phyloP scores from a whole-genome alignment of 495 filamentous ascomycete species.

The Trichoderma erinaceum region DNA sequence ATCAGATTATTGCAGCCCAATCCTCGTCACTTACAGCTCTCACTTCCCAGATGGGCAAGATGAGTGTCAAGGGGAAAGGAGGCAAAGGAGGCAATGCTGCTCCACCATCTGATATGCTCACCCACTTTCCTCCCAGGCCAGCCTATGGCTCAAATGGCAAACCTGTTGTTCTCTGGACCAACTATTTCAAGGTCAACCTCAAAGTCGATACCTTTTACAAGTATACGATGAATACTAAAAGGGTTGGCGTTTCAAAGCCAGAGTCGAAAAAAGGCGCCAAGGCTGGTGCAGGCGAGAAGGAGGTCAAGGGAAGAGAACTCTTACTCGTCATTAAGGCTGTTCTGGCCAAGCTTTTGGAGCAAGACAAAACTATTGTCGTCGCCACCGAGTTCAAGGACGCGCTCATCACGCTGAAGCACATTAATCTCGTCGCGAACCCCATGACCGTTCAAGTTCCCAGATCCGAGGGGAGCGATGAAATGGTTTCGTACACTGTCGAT shows the following conservation, averaged over 20 bases:
- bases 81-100: neutral
- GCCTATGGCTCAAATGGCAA: conserved; percentile 51
- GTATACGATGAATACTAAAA: conserved; percentile 30
- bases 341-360: conserved; percentile 30
- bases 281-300: conserved; percentile 31
- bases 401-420: conserved; percentile 36
- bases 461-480: conserved; percentile 37
- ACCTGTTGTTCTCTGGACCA: conserved; percentile 52
- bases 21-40: conserved; percentile 15
- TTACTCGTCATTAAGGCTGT: conserved; percentile 47
- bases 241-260: conserved; percentile 1
- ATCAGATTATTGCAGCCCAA: conserved; percentile 26
- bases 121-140: conserved; percentile 45
- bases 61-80: conserved; percentile 2
- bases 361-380: conserved; percentile 28
- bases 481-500: conserved; percentile 36
- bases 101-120: neutral
- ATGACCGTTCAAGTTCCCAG: conserved; percentile 35
- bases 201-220: conserved; percentile 30
- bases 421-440: conserved; percentile 30
- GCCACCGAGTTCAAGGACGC: conserved; percentile 57
- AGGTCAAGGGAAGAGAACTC: conserved; percentile 47
- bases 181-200: conserved; percentile 54
- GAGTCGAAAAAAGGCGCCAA: conserved; percentile 5
- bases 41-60: conserved; percentile 23